These are phyloP conservation scores for Dactylis glomerata DNA, from an alignment of 176 grass and related monocot genomes.

Conservation along the genomic window DNA sequence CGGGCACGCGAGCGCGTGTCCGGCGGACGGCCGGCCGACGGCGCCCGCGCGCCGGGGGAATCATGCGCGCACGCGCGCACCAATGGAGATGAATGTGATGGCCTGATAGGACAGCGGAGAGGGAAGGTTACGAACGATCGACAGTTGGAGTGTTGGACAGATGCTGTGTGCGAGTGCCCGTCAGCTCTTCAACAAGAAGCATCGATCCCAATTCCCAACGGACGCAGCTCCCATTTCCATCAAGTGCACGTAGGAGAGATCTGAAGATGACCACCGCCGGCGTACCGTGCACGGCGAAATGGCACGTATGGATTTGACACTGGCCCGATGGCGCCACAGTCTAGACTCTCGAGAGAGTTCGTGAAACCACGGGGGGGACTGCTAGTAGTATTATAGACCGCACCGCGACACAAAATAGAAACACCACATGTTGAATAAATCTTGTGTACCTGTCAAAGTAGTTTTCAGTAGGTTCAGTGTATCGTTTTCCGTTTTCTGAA, in stretches of 20 bases:
- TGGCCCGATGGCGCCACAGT: too few species aligned
- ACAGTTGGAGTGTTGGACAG: neutral
- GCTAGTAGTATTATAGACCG: too few species aligned
- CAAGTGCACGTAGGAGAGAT: neutral
- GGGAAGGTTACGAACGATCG: neutral
- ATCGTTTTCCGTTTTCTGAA: too few species aligned
- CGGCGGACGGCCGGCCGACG: neutral
- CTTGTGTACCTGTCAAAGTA: too few species aligned
- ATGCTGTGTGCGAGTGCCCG: neutral
- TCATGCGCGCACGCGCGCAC: neutral
- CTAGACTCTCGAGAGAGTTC: too few species aligned
- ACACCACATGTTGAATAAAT: too few species aligned
- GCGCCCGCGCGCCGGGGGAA: neutral
- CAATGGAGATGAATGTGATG: neutral
- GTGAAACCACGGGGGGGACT: too few species aligned
- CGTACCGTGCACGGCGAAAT: neutral
- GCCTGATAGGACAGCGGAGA: neutral
- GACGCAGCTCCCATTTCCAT: neutral
- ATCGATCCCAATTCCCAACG: neutral
- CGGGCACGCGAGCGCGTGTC: neutral
- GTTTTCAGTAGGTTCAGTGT: too few species aligned
- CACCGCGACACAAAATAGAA: too few species aligned
- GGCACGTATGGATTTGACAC: too few species aligned
- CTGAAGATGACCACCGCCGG: neutral
- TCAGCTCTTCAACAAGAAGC: neutral